phyloP scores from a whole-genome alignment of 768 basidiomycete species.

The Boletus subparvulus region DNA sequence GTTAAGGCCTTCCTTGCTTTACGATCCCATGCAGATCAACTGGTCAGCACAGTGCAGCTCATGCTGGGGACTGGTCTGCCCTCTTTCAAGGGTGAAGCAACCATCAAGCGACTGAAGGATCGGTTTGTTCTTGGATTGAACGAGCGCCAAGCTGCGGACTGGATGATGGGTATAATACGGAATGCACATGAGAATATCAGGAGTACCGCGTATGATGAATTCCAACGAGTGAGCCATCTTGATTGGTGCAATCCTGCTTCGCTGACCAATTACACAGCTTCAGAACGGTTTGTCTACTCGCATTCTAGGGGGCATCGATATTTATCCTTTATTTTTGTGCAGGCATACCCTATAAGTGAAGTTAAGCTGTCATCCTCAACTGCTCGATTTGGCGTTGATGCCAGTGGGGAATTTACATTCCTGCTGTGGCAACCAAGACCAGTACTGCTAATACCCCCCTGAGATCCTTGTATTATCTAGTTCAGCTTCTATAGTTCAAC shows the following conservation, averaged over 20 bases:
- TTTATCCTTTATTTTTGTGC: conserved; percentile 3
- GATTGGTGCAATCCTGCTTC: not conserved
- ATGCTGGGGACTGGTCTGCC: conserved; percentile 96
- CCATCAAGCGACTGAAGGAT: conserved; percentile 83
- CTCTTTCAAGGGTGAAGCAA: conserved; percentile 94
- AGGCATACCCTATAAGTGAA: conserved; percentile 35
- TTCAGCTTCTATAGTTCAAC: not conserved
- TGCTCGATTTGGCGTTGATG: not conserved
- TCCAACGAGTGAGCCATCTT: conserved; percentile 68
- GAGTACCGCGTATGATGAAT: conserved; percentile 93
- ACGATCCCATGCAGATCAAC: conserved; percentile 89
- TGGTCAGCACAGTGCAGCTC: conserved; percentile 82
- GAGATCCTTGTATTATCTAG: conserved; percentile 1
- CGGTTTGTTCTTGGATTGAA: conserved; percentile 80
- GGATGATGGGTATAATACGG: conserved; percentile 83
- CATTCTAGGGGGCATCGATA: not conserved
- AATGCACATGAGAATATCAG: conserved; percentile 96
- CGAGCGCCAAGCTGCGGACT: conserved; percentile 91
- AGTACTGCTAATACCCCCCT: not conserved
- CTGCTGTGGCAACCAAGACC: not conserved
- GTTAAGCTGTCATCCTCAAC: not conserved
- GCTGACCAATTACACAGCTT: conserved; percentile 33
- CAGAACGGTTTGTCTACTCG: conserved; percentile 43
- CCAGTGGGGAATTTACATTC: not conserved
- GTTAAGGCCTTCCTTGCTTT: conserved; percentile 97